Evolutionary conservation across 306 rosid genomes (phyloP).

Genomic region (Trifolium fragiferum): DNA sequence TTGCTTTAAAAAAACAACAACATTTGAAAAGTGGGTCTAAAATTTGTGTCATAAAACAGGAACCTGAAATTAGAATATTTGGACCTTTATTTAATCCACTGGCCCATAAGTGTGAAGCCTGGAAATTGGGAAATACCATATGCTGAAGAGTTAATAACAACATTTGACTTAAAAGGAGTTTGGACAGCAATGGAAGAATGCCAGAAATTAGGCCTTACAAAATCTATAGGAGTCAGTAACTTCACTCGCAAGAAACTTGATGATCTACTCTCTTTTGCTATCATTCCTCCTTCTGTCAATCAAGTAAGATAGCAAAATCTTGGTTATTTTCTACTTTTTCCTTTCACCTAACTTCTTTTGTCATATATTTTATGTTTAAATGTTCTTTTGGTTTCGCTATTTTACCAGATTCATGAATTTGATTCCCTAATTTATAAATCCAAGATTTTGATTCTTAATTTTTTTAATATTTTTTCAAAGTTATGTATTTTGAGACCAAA

Average conservation of each 20-base stretch:
- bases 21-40: neutral
- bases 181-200: slow-evolving; percentile 55
- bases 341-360: too few species aligned
- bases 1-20: neutral
- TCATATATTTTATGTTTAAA: too few species aligned
- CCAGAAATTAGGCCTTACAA: slow-evolving; percentile 46
- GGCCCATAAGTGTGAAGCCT: slow-evolving; percentile 51
- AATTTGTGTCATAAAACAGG: slow-evolving; percentile 33
- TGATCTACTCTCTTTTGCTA: slow-evolving; percentile 42
- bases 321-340: too few species aligned
- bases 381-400: too few species aligned
- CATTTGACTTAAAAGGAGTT: slow-evolving; percentile 49
- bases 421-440: too few species aligned
- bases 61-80: slow-evolving; percentile 47
- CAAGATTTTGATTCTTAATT: too few species aligned
- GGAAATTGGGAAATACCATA: slow-evolving; percentile 34
- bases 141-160: slow-evolving; percentile 24
- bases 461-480: too few species aligned
- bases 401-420: too few species aligned
- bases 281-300: slow-evolving; percentile 46
- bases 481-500: too few species aligned
- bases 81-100: slow-evolving; percentile 53
- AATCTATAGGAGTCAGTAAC: slow-evolving; percentile 56
- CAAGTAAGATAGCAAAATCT: slow-evolving; percentile 24
- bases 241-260: slow-evolving; percentile 51